Conservation (phyloP, 1,284 basidiomycete species). For the Phellopilus nigrolimitatus region DNA sequence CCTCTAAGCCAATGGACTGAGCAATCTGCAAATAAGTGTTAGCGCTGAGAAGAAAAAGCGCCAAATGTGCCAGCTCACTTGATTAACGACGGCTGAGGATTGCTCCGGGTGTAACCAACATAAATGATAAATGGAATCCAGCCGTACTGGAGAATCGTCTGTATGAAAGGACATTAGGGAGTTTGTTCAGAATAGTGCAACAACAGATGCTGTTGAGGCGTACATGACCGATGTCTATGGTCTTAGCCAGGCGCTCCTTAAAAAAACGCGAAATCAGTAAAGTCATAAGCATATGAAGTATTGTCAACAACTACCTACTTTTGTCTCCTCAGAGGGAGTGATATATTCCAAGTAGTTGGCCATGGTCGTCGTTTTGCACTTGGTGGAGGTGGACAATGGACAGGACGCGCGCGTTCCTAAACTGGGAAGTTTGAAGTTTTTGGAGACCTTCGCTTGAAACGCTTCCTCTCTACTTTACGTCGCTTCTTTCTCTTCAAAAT, state of each 20-base stretch:
- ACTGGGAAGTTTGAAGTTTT: conserved; percentile 32
- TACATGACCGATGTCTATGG: conserved; percentile 76
- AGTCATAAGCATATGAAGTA: neutral
- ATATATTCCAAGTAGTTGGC: conserved; percentile 30
- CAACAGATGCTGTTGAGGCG: conserved; percentile 29
- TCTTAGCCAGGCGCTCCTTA: conserved; percentile 76
- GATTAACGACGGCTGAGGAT: conserved; percentile 89
- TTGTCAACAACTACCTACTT: conserved; percentile 40
- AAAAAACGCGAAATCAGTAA: conserved; percentile 6
- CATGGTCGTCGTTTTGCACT: conserved; percentile 43
- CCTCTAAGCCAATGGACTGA: conserved; percentile 82
- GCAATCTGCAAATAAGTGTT: conserved; percentile 52
- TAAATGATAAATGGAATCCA: conserved; percentile 96
- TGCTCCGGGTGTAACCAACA: conserved; percentile 84
- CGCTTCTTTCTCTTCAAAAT: conserved; percentile 37
- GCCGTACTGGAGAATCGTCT: conserved; percentile 87
- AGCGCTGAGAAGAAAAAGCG: conserved; percentile 12
- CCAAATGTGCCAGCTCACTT: conserved; percentile 56
- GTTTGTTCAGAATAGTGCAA: conserved; percentile 9
- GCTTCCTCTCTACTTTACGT: too few species aligned
- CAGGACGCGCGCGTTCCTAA: conserved; percentile 25
- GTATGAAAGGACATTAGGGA: conserved; percentile 8
- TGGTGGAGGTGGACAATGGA: conserved; percentile 25
- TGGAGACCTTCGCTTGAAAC: conserved; percentile 23
- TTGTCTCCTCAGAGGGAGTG: conserved; percentile 69